phyloP scores from a whole-genome alignment of 176 grass and related monocot species.

The maize (Zea mays) region DNA sequence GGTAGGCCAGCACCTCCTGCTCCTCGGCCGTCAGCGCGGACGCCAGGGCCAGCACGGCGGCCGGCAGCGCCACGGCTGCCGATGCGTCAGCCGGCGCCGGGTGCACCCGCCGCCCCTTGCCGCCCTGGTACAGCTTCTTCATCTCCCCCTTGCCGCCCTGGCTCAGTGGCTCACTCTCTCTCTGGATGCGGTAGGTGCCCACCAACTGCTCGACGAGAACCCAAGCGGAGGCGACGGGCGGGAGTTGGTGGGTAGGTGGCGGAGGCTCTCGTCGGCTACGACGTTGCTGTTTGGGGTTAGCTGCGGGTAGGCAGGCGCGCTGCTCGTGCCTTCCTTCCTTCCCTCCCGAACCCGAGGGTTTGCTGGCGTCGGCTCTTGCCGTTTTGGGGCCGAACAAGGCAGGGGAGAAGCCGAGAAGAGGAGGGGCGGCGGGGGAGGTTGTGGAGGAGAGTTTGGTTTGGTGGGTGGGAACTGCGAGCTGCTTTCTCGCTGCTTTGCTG shows the following conservation, averaged over 20 bases:
- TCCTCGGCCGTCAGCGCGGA: constrained; percentile 59
- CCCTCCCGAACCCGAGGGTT: neutral
- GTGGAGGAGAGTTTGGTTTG: constrained; percentile 27
- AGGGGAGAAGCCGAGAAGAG: neutral
- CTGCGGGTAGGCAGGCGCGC: constrained; percentile 37
- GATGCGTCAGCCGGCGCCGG: constrained; percentile 34
- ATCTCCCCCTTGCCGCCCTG: constrained; percentile 10
- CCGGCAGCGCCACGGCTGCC: constrained; percentile 48
- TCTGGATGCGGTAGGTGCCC: constrained; percentile 18
- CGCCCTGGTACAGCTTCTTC: constrained; percentile 80
- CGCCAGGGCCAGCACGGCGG: constrained; percentile 54
- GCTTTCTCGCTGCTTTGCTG: neutral
- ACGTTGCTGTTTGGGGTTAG: constrained; percentile 45
- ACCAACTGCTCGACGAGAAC: constrained; percentile 46
- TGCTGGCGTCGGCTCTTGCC: neutral
- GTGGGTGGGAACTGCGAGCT: constrained; percentile 9
- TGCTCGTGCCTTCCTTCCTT: neutral
- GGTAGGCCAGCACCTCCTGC: constrained; percentile 81
- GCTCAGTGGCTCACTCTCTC: neutral
- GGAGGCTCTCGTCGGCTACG: constrained; percentile 35
- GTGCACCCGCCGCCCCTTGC: constrained; percentile 70
- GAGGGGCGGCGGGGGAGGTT: neutral
- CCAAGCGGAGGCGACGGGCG: neutral
- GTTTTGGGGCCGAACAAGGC: neutral
- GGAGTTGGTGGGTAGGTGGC: constrained; percentile 44